These are phyloP conservation scores for Thuja plicata DNA, from an alignment of 83 land plant species.

Conservation along the genomic window DNA sequence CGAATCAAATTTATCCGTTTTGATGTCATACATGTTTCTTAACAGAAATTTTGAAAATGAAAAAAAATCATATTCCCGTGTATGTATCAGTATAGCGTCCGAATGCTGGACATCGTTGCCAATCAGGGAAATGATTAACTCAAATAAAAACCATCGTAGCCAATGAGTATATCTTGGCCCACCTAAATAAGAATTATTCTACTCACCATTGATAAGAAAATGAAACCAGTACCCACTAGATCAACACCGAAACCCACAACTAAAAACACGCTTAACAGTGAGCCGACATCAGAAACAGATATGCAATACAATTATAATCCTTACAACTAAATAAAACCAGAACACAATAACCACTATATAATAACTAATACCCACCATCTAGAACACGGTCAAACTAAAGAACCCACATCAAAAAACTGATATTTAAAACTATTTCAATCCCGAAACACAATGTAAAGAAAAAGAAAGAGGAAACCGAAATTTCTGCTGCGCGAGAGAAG, in stretches of 20 bases:
- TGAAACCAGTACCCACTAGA: neutral
- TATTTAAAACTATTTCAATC: neutral
- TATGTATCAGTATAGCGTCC: neutral
- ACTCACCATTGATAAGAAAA: neutral
- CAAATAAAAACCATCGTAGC: neutral
- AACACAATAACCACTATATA: neutral
- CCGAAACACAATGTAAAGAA: no score
- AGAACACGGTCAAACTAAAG: neutral
- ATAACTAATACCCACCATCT: neutral
- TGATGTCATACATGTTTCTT: neutral
- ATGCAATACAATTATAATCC: neutral
- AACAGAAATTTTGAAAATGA: neutral
- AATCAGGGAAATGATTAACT: neutral
- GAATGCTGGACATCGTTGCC: neutral
- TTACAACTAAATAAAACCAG: neutral
- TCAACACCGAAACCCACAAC: neutral
- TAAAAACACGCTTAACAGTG: neutral
- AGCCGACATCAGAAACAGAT: neutral
- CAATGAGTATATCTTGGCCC: neutral
- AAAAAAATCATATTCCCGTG: neutral
- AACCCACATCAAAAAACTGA: slow-evolving; percentile 12
- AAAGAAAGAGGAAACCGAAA: no score
- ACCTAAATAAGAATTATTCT: neutral
- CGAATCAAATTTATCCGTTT: neutral
- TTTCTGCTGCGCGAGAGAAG: no score